Base-by-base conservation (phyloP, 1,284 basidiomycete genomes). In the Phenoliferia sp. region DNA sequence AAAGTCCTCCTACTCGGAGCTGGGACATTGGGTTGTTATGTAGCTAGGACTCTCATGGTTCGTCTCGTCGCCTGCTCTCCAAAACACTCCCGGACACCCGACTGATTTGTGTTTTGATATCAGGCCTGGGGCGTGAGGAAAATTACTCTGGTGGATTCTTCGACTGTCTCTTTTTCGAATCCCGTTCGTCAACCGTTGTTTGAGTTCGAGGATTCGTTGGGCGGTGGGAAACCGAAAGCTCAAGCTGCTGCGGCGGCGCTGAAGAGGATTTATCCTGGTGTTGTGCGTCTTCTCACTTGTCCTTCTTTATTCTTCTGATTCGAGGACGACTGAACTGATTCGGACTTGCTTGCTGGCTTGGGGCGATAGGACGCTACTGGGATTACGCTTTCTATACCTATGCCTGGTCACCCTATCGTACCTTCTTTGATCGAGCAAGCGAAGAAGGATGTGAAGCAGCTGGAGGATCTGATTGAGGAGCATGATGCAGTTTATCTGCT, bases 101-200 rank as follows among this genome's bases (percentile, higher is more conserved):
- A 33, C 31, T 26, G 33, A 56, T 55, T 0, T 9, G 19, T 1
- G 15, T 9, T 19, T 3, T 2, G 3, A 17, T 34, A 1, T 32
- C 71, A 94, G 92, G 93, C 88, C 1, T 99, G 95, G 95, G 95
- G 95, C 9, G 88, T 98, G 3, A 85, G 92, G 9, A 92, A 85
- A 26, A 96, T 99, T 76, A 95, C 94, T 0, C 86, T 99, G 62
- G 87, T 97, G 34, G 95, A 98, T 80, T 94, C 89, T 2, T 86
- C 88, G 0, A 86, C 84, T 32, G 94, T 99, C 2, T 95, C 93
- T 0, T 99, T 93, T 79, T 97, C 93, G 15, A 98, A 98, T 79
- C 95, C 95, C 0, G 95, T 97, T 29, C 85, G 95, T 44, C 96
- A 99, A 77, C 95, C 96, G 3, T 81, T 99, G 12, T 99, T 98